Conservation (phyloP, 1,284 basidiomycete species). For the Ustilago bromivora region DNA sequence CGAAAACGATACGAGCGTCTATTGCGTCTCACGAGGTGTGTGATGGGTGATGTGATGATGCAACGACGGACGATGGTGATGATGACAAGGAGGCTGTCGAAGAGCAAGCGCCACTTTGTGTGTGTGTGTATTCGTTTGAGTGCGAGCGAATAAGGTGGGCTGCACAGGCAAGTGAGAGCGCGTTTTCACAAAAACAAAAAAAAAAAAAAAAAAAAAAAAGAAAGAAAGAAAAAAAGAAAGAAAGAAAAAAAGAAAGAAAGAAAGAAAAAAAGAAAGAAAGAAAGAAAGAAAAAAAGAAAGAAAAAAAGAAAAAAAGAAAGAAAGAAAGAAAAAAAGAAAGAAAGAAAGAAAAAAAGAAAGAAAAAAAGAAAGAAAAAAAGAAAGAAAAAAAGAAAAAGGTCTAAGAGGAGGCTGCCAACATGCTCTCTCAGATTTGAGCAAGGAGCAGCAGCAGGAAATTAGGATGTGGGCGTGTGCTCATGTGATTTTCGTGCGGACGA, state of each 20-base stretch:
- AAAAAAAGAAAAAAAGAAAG: too few relatives aligned
- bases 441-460: not conserved
- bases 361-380: too few relatives aligned
- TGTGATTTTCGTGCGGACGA: not conserved
- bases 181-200: not conserved
- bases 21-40: not conserved
- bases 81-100: not conserved
- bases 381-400: too few relatives aligned
- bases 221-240: too few relatives aligned
- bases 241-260: too few relatives aligned
- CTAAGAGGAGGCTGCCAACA: not conserved
- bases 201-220: too few relatives aligned
- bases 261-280: too few relatives aligned
- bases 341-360: too few relatives aligned
- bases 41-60: not conserved
- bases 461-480: conserved; percentile 6
- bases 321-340: too few relatives aligned
- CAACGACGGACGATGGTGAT: conserved; percentile 1
- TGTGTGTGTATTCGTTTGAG: conserved; percentile 1
- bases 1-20: not conserved
- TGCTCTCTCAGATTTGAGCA: not conserved
- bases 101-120: not conserved
- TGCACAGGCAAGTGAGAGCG: not conserved
- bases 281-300: too few relatives aligned
- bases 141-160: conserved; percentile 12